Conservation (phyloP, 2,329 filamentous ascomycete species). For the Diaporthe vaccinii region DNA sequence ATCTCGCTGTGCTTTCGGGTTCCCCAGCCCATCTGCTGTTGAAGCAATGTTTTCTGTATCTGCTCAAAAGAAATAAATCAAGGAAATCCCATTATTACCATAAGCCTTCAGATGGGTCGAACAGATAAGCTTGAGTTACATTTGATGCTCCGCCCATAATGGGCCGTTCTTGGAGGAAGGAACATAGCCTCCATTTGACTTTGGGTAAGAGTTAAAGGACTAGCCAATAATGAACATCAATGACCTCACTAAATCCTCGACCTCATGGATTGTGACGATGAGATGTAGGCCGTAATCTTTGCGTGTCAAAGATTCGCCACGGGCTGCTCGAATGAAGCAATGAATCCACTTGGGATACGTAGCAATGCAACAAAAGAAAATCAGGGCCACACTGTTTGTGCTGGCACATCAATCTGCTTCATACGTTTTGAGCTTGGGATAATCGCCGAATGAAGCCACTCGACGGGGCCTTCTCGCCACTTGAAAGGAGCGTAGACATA, state of each 20-base stretch:
- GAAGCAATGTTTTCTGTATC: too few relatives aligned
- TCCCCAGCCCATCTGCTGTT: too few relatives aligned
- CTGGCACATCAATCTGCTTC: not conserved
- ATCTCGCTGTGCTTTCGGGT: too few relatives aligned
- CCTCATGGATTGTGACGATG: not conserved
- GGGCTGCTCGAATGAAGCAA: not conserved
- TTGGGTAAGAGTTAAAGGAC: not conserved
- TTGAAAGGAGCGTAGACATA: not conserved
- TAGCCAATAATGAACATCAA: not conserved
- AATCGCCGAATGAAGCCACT: not conserved
- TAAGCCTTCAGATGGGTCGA: too few relatives aligned
- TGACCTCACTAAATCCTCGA: not conserved
- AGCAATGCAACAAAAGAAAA: not conserved
- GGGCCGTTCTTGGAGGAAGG: too few relatives aligned
- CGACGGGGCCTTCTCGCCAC: not conserved
- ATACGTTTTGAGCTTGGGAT: not conserved
- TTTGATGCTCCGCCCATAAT: not conserved
- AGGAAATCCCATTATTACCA: too few relatives aligned
- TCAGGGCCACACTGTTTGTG: not conserved
- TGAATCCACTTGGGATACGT: not conserved
- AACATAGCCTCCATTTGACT: not conserved
- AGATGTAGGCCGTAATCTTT: not conserved
- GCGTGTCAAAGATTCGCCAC: too few relatives aligned
- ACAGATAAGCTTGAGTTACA: too few relatives aligned
- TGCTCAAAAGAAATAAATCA: too few relatives aligned